Conservation (phyloP, 805 yeast species). For the Wickerhamomyces bovis region DNA sequence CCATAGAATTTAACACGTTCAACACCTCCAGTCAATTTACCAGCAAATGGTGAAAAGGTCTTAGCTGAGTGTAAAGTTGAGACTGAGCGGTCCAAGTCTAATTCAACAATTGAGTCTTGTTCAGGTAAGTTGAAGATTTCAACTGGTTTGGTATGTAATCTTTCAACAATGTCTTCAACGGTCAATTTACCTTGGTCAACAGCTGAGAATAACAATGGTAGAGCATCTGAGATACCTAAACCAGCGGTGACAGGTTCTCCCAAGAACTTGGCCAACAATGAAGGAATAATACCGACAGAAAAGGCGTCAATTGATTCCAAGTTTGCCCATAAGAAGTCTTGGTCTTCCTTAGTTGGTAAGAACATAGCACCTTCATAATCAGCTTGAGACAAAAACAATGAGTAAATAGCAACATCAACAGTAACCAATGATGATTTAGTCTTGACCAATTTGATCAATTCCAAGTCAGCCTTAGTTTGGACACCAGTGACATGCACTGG, state of each 20-base stretch:
- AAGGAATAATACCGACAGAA: slow-evolving; percentile 78
- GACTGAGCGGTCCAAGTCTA: slow-evolving; percentile 69
- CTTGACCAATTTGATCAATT: slow-evolving; percentile 79
- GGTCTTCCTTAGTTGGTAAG: slow-evolving; percentile 79
- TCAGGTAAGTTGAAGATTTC: slow-evolving; percentile 77
- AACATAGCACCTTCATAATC: slow-evolving; percentile 65
- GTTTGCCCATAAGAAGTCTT: slow-evolving; percentile 74
- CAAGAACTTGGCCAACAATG: slow-evolving; percentile 58
- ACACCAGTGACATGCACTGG: slow-evolving; percentile 87
- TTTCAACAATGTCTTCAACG: slow-evolving; percentile 60
- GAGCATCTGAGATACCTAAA: slow-evolving; percentile 69
- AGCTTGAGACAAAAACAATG: slow-evolving; percentile 69
- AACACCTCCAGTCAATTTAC: slow-evolving; percentile 68
- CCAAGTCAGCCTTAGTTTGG: slow-evolving; percentile 72
- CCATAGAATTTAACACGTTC: slow-evolving; percentile 80
- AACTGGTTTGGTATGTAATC: slow-evolving; percentile 78
- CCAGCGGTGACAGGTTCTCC: slow-evolving; percentile 63
- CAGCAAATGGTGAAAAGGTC: slow-evolving; percentile 52
- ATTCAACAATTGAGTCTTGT: slow-evolving; percentile 72
- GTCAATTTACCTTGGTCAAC: slow-evolving; percentile 69
- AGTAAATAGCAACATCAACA: slow-evolving; percentile 79
- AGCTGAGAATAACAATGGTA: slow-evolving; percentile 79
- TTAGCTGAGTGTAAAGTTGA: slow-evolving; percentile 34
- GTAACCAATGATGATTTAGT: slow-evolving; percentile 77
- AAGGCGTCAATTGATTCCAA: slow-evolving; percentile 74